Evolutionary conservation across 495 filamentous ascomycete species (phyloP), one percentile per base, ranked within the genome.

Genomic region (Neurospora africana): DNA sequence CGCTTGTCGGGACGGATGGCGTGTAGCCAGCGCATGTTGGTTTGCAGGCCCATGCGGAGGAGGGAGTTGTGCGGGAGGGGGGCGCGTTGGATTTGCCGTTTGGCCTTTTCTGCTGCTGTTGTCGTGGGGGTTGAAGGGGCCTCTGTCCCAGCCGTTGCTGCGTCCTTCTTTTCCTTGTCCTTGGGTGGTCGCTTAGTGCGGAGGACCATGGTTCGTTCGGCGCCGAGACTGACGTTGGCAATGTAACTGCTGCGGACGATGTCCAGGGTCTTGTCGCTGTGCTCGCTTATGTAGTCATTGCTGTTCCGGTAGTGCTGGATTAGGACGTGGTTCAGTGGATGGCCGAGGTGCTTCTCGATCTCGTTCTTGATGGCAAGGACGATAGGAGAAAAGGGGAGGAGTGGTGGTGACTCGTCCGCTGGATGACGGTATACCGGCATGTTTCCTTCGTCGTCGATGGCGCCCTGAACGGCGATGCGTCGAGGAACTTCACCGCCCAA

Each of bases 221-320:
- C 95, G 6, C 95, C 95, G 23, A 99, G 84, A 72, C 93, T 97
- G 67, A 98, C 89, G 78, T 98, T 98, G 70, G 93, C 93, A 73
- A 99, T 97, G 71, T 82, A 92, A 15, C 89, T 94, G 15, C 87
- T 90, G 53, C 86, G 89, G 40, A 87, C 90, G 70, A 99, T 96
- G 75, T 99, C 95, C 7, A 99, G 82, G 0, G 95, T 97, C 82
- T 99, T 99, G 77, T 99, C 95, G 37, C 91, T 93, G 79, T 99
- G 95, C 77, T 99, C 96, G 10, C 93, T 97, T 73, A 99, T 99
- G 75, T 92, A 91, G 79, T 99, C 95, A n/a, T 90, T 86, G 23
- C 96, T 94, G 75, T 88, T 85, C 11, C 95, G 94, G 77, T 99
- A 99, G 53, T 94, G 87, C 78, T 99, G 95, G 40, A 98, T 95